Evolutionary conservation across 345 rosid species (phyloP).

Genomic region (Aquilaria yunnanensis): DNA sequence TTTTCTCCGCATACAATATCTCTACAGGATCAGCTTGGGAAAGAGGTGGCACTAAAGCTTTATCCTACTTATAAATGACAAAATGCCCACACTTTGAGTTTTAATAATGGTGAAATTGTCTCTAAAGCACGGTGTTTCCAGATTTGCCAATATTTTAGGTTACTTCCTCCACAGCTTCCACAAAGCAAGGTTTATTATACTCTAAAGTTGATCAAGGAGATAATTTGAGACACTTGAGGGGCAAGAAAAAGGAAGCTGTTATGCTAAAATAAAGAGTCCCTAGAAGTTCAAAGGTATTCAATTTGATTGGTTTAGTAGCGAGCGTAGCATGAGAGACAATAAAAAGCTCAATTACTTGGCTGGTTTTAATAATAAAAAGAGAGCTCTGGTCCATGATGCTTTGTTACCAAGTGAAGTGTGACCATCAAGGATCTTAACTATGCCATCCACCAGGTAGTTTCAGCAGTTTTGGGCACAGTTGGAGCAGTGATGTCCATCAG

Average conservation of each 20-base stretch:
- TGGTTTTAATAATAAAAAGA: too few relatives aligned
- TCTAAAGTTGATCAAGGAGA: conserved; percentile 9
- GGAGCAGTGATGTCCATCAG: conserved; percentile 75
- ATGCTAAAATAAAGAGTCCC: conserved; percentile 1
- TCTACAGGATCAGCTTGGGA: conserved; percentile 1
- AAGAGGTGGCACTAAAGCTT: conserved; percentile 11
- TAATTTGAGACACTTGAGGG: conserved; percentile 22
- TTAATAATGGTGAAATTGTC: conserved; percentile 15
- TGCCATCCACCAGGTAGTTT: conserved; percentile 38
- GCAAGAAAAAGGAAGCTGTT: conserved; percentile 24
- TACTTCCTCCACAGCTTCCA: conserved; percentile 12
- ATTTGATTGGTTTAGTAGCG: not conserved
- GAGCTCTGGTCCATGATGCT: too few relatives aligned
- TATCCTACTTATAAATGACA: not conserved
- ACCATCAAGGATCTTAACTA: not conserved
- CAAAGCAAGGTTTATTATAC: not conserved
- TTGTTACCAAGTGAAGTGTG: too few relatives aligned
- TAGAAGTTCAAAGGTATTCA: not conserved
- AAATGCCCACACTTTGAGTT: conserved; percentile 10
- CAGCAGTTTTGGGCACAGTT: conserved; percentile 54
- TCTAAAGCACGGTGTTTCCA: not conserved
- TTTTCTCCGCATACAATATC: conserved; percentile 8
- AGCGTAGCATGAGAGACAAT: not conserved
- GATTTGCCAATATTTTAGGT: conserved; percentile 8
- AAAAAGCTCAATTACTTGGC: too few relatives aligned